These are phyloP conservation scores for Penicillium freii DNA, from an alignment of 2,329 filamentous ascomycete genomes.

Conservation along the genomic window DNA sequence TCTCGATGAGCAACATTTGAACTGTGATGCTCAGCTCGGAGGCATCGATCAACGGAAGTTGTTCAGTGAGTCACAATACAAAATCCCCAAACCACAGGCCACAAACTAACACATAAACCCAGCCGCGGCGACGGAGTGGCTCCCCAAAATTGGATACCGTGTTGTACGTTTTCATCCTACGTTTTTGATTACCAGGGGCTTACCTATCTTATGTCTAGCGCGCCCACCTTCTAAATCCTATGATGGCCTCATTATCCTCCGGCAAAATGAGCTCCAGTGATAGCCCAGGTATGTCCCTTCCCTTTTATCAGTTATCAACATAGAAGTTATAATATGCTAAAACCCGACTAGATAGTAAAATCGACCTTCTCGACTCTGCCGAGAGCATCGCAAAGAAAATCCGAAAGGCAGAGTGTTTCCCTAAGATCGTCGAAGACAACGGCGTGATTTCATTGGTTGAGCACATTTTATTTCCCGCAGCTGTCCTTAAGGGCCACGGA, in stretches of 20 bases:
- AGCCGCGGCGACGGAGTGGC: conserved; percentile 69
- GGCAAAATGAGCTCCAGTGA: conserved; percentile 85
- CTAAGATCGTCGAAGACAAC: conserved; percentile 76
- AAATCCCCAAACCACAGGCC: no score
- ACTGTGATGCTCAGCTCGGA: conserved; percentile 85
- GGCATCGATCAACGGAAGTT: conserved; percentile 47
- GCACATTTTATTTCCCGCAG: conserved; percentile 76
- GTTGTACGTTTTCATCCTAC: conserved; percentile 31
- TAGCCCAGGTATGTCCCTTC: conserved; percentile 27
- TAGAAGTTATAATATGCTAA: neutral
- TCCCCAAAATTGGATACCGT: conserved; percentile 82
- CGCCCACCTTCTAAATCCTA: conserved; percentile 75
- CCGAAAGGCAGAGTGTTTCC: conserved; percentile 76
- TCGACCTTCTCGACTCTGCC: conserved; percentile 81
- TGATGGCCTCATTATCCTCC: conserved; percentile 80
- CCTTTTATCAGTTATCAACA: neutral
- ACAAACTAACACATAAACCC: no score
- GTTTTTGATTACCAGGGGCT: neutral
- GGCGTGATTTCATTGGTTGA: conserved; percentile 84
- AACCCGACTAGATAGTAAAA: conserved; percentile 51
- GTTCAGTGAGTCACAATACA: conserved; percentile 13
- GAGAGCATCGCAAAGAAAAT: conserved; percentile 79
- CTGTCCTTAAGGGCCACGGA: conserved; percentile 43
- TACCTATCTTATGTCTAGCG: conserved; percentile 33
- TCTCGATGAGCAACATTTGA: conserved; percentile 84